Evolutionary conservation across 192 early-diverging fungal genomes (phyloP).

Genomic region (Globomyces pollinis-pini): DNA sequence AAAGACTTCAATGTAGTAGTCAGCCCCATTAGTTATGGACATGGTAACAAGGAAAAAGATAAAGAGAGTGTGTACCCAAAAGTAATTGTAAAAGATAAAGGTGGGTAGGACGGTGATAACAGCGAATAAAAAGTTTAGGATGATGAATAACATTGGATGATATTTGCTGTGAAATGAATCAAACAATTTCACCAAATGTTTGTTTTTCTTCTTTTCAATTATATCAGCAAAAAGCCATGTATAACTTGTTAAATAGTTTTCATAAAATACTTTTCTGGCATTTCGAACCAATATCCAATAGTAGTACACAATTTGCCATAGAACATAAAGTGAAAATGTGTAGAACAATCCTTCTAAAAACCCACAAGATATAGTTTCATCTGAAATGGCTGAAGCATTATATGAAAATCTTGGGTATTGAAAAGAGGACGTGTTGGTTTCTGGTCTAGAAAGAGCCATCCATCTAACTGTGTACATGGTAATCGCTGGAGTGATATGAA

Average conservation of each 20-base stretch:
- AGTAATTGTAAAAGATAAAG: slow-evolving; percentile 40
- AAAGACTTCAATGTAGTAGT: slow-evolving; percentile 67
- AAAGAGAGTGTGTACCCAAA: slow-evolving; percentile 46
- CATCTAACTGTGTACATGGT: slow-evolving; percentile 52
- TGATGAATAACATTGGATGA: slow-evolving; percentile 53
- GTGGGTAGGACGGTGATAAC: slow-evolving; percentile 39
- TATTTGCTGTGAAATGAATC: slow-evolving; percentile 18
- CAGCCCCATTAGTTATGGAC: slow-evolving; percentile 60
- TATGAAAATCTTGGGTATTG: slow-evolving; percentile 14
- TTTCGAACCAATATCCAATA: slow-evolving; percentile 22
- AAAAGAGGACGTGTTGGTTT: slow-evolving; percentile 4
- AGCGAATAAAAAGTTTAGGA: slow-evolving; percentile 48
- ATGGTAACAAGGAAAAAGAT: slow-evolving; percentile 42
- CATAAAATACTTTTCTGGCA: slow-evolving; percentile 28
- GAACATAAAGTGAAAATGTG: slow-evolving; percentile 35
- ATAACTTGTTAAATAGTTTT: slow-evolving; percentile 47
- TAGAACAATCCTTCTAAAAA: slow-evolving; percentile 14
- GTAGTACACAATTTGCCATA: slow-evolving; percentile 33
- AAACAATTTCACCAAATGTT: slow-evolving; percentile 12
- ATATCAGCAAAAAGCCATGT: slow-evolving; percentile 53
- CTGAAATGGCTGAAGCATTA: neutral
- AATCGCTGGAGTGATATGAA: slow-evolving; percentile 58
- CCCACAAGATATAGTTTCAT: neutral
- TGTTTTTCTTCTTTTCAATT: slow-evolving; percentile 10
- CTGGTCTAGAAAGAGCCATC: slow-evolving; percentile 21